Conservation (phyloP, 495 filamentous ascomycete species). For the Penicillium waksmanii region DNA sequence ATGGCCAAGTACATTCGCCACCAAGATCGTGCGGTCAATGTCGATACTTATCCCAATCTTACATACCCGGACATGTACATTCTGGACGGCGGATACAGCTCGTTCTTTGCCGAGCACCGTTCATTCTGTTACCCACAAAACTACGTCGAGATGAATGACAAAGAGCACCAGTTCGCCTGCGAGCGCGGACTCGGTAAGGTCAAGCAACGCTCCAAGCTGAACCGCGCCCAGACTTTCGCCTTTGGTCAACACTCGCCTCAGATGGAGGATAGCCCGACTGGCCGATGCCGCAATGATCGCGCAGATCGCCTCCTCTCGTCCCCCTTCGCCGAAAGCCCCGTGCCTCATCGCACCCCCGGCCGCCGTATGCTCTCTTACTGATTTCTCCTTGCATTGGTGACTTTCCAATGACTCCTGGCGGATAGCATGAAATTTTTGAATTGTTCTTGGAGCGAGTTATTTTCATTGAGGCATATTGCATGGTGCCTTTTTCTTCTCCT, state of each 20-base stretch:
- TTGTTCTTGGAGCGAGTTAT: conserved; percentile 35
- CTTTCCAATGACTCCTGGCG: conserved; percentile 21
- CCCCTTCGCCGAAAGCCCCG: conserved; percentile 57
- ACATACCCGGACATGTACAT: conserved; percentile 97
- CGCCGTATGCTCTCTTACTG: conserved; percentile 78
- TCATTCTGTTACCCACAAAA: conserved; percentile 86
- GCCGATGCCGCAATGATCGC: conserved; percentile 53
- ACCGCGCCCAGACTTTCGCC: conserved; percentile 90
- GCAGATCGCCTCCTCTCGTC: conserved; percentile 44
- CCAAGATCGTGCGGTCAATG: conserved; percentile 81
- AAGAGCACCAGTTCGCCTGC: conserved; percentile 86
- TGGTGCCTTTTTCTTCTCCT: conserved; percentile 7
- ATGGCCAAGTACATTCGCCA: conserved; percentile 83
- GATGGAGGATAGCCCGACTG: conserved; percentile 82
- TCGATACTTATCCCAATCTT: conserved; percentile 79
- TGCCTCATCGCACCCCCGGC: conserved; percentile 57
- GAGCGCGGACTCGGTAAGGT: conserved; percentile 93
- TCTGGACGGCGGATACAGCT: conserved; percentile 92
- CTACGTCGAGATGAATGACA: conserved; percentile 93
- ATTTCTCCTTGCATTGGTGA: conserved; percentile 13
- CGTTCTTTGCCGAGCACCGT: conserved; percentile 80
- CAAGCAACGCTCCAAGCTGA: conserved; percentile 77
- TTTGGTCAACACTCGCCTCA: conserved; percentile 72
- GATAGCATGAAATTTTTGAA: conserved; percentile 17
- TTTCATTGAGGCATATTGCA: conserved; percentile 23